These are phyloP conservation scores for Cyclotella cryptica DNA, from an alignment of 108 stramenopile genomes.

Conservation along the genomic window DNA sequence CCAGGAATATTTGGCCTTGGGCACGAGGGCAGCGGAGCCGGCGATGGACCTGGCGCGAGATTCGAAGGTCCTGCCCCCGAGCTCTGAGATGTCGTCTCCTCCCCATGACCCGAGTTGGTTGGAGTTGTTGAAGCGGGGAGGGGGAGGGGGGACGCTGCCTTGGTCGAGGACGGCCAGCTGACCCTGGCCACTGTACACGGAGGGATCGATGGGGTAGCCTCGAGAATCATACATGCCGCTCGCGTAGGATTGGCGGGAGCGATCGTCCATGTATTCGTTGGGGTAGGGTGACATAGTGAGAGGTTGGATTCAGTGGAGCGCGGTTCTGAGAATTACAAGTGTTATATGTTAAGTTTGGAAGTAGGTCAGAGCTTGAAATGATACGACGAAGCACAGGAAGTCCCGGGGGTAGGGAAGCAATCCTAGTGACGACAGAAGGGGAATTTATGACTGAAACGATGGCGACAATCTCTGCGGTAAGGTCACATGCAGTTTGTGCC, in stretches of 20 bases:
- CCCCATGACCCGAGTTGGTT: conserved; percentile 12
- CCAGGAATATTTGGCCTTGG: conserved; percentile 61
- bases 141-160: conserved; percentile 24
- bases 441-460: not conserved
- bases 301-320: not conserved
- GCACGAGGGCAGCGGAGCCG: conserved; percentile 41
- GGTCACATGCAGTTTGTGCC: not conserved
- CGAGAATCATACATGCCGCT: conserved; percentile 31
- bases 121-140: conserved; percentile 19
- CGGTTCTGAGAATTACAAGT: not conserved
- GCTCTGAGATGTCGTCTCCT: conserved; percentile 36
- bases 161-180: conserved; percentile 25
- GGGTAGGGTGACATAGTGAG: not conserved
- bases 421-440: not conserved
- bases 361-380: too few species aligned
- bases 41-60: conserved; percentile 53
- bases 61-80: conserved; percentile 53
- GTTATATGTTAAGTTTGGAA: too few species aligned
- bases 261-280: conserved; percentile 24
- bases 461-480: not conserved
- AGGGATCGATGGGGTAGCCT: conserved; percentile 35
- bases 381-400: too few species aligned
- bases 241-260: conserved; percentile 33
- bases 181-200: conserved; percentile 35
- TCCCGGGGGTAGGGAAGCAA: not conserved